A percentile compares a stretch with the other conserved stretches of the same genome.
phyloP scores from a whole-genome alignment of 139 green algal genomes.

The Eudorina sp. region DNA sequence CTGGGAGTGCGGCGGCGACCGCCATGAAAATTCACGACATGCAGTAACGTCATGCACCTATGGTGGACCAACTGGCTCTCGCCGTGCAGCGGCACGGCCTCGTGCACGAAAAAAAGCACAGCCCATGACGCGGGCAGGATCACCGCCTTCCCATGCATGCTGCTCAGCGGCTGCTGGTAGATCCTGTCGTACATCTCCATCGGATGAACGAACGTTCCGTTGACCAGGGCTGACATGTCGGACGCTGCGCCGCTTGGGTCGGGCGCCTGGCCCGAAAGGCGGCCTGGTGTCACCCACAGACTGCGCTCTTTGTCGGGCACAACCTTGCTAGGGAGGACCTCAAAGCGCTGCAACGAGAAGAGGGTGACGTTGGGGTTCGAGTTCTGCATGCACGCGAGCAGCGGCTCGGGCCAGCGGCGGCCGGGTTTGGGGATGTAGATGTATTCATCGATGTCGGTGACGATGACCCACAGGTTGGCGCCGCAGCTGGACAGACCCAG shows the following conservation, averaged over 20 bases:
- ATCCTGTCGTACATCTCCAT: background rate
- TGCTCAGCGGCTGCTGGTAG: background rate
- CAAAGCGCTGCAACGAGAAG: background rate
- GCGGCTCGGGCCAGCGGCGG: background rate
- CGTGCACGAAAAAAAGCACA: conserved; percentile 33
- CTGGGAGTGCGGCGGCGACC: background rate
- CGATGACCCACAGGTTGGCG: background rate
- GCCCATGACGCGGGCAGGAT: background rate
- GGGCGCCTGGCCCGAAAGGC: too few relatives aligned
- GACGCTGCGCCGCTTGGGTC: too few relatives aligned
- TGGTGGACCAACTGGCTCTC: background rate
- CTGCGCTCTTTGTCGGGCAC: background rate
- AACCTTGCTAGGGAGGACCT: background rate
- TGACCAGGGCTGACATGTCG: too few relatives aligned
- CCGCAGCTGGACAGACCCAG: conserved; percentile 19
- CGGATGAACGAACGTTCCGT: background rate
- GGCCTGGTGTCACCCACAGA: background rate
- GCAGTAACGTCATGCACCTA: conserved; percentile 1
- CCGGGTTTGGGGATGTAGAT: background rate
- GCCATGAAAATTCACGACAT: background rate
- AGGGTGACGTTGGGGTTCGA: background rate
- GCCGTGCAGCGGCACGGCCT: background rate
- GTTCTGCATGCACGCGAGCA: background rate
- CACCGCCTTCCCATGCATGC: background rate
- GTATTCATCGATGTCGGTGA: conserved; percentile 28